phyloP scores from a whole-genome alignment of 1,284 basidiomycete species.

The Fomitopsis palustris region DNA sequence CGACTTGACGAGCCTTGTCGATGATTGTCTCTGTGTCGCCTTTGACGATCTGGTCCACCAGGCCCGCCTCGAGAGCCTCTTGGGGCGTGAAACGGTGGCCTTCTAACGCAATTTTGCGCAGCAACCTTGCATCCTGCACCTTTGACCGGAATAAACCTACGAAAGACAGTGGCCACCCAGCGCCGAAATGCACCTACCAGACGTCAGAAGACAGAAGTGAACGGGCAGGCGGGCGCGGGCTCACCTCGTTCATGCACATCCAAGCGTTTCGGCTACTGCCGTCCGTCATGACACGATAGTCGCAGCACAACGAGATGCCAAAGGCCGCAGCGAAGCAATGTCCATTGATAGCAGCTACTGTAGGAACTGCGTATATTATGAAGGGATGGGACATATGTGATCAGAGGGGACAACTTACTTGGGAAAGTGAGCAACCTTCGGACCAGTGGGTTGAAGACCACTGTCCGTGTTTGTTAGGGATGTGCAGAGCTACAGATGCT shows the following conservation, averaged over 20 bases:
- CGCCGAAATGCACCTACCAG: constrained; percentile 75
- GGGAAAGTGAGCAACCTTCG: constrained; percentile 59
- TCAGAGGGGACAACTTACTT: constrained; percentile 38
- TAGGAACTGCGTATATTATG: constrained; percentile 52
- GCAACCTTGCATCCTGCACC: constrained; percentile 52
- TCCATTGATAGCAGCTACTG: constrained; percentile 88
- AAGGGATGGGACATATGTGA: background rate
- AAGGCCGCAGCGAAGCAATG: constrained; percentile 90
- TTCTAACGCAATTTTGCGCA: constrained; percentile 79
- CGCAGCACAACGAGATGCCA: constrained; percentile 78
- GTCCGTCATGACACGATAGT: constrained; percentile 91
- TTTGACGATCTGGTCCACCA: constrained; percentile 72
- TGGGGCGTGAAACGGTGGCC: constrained; percentile 79
- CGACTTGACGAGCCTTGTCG: constrained; percentile 59
- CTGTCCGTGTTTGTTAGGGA: constrained; percentile 15
- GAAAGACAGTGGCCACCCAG: constrained; percentile 75
- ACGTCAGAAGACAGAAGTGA: no score
- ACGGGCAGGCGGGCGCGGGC: constrained; percentile 4
- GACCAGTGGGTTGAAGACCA: constrained; percentile 31
- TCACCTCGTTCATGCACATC: constrained; percentile 92
- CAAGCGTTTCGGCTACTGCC: constrained; percentile 76
- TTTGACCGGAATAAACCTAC: constrained; percentile 66
- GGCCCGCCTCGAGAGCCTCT: constrained; percentile 66
- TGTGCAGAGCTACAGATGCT: constrained; percentile 10
- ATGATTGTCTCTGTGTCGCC: constrained; percentile 57